Evolutionary conservation across 331 rosid species (phyloP).

Genomic region (Ulmus americana): DNA sequence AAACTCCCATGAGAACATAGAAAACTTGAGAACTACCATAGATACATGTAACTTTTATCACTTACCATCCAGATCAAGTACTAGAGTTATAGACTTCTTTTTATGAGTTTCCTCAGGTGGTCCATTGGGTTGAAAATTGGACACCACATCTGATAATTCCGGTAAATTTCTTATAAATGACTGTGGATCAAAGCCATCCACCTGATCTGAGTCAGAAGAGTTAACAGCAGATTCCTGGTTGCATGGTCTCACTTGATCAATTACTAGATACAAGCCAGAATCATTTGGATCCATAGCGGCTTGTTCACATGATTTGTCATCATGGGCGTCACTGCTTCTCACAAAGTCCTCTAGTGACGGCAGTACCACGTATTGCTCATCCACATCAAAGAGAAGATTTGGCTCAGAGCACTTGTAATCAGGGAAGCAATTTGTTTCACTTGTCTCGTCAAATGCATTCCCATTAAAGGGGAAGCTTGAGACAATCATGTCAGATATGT

Average conservation of each 20-base stretch:
- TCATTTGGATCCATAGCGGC: slow-evolving; percentile 40
- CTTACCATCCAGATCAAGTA: slow-evolving; percentile 99
- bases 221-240: slow-evolving; percentile 52
- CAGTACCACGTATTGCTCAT: slow-evolving; percentile 66
- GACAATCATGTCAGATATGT: slow-evolving; percentile 85
- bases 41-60: neutral
- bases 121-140: slow-evolving; percentile 46
- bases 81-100: slow-evolving; percentile 66
- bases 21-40: no score
- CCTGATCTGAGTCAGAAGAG: slow-evolving; percentile 50
- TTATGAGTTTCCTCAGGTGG: slow-evolving; percentile 50
- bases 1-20: no score
- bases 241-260: slow-evolving; percentile 64
- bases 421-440: slow-evolving; percentile 42
- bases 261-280: slow-evolving; percentile 57
- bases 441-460: slow-evolving; percentile 39
- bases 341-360: slow-evolving; percentile 77
- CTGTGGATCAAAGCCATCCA: slow-evolving; percentile 86
- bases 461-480: slow-evolving; percentile 61
- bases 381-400: slow-evolving; percentile 44
- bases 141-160: slow-evolving; percentile 70
- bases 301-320: slow-evolving; percentile 48
- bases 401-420: slow-evolving; percentile 54
- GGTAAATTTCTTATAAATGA: slow-evolving; percentile 72
- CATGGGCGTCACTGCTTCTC: slow-evolving; percentile 36